Evolutionary conservation across 176 grass and related monocot genomes (phyloP).

Genomic region (Carex scoparia): DNA sequence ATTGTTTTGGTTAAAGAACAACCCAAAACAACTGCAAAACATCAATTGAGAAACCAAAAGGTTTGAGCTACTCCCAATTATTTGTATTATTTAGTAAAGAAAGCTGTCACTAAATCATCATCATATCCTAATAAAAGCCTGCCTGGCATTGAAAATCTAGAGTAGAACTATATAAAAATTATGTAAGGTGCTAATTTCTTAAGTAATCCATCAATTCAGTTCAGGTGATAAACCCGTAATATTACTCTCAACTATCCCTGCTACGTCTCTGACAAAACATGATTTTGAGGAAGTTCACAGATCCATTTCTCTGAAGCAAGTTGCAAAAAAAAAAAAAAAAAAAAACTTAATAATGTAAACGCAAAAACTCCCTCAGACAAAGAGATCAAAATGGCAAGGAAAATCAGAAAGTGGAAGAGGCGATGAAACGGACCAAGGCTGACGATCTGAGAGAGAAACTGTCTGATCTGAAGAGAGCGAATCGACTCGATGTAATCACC

Average conservation of each 20-base stretch:
- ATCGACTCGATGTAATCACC: slow-evolving; percentile 29
- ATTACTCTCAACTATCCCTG: background rate
- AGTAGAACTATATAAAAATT: background rate
- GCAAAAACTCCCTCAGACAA: background rate
- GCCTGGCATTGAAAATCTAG: background rate
- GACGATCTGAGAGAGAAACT: slow-evolving; percentile 37
- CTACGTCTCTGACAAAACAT: background rate
- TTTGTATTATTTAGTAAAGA: background rate
- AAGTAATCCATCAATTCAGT: background rate
- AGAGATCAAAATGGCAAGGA: background rate
- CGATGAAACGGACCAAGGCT: slow-evolving; percentile 38
- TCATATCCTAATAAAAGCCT: background rate
- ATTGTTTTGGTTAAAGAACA: background rate
- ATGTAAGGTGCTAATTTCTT: background rate
- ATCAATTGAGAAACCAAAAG: background rate
- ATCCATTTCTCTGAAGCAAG: background rate
- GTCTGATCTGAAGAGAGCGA: slow-evolving; percentile 32
- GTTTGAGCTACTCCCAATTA: background rate
- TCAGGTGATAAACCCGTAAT: background rate
- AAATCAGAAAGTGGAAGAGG: background rate
- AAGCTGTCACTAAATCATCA: background rate
- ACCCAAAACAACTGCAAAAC: background rate
- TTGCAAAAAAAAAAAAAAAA: background rate
- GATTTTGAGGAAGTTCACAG: background rate
- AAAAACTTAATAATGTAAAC: background rate